Base-by-base conservation (phyloP, 495 filamentous ascomycete genomes). In the Talaromyces proteolyticus region DNA sequence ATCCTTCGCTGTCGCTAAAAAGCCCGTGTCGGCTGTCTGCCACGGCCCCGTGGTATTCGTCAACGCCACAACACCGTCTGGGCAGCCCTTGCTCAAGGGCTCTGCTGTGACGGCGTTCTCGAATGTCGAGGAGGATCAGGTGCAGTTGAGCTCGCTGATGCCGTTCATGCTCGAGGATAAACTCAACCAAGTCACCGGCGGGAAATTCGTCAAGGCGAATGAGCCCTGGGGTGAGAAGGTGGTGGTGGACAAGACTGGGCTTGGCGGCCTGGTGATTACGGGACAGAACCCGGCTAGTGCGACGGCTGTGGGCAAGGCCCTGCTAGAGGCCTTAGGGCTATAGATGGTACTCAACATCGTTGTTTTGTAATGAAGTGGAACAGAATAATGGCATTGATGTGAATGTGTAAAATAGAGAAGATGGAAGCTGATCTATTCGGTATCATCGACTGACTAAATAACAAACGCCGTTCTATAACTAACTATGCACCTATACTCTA, bases 281-380 rank as follows among this genome's bases (percentile, higher is more conserved):
- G 87, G 87, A 0, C 85, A 91, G 70, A 91, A 89, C 55, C 87
- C 87, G 14, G 77, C 75, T 7, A 84, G 79, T 60, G 85, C 83
- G 11, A 71, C 67, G 22, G 74, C 60, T 0, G 67, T 89, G 42
- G 86, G 75, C 0, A 72, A 84, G 67, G 74, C 57, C 17, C 60
- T 78, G 44, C 45, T 73, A 36, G 57, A 63, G 55, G 69, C 57
- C 36, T 44, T 51, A 24, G 49, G 49, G 39, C 38, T 51, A 24
- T 51, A 51, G 12, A 41, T 17, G 36, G n/a, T n/a, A n/a, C n/a
- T n/a, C n/a, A n/a, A n/a, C n/a, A n/a, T n/a, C n/a, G n/a, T n/a
- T n/a, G n/a, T n/a, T n/a, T n/a, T n/a, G n/a, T n/a, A n/a, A n/a
- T n/a, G n/a, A n/a, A n/a, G n/a, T n/a, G n/a, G n/a, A n/a, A n/a